These are phyloP conservation scores for Solanum rostratum DNA, from an alignment of 257 asterid genomes.

Conservation along the genomic window DNA sequence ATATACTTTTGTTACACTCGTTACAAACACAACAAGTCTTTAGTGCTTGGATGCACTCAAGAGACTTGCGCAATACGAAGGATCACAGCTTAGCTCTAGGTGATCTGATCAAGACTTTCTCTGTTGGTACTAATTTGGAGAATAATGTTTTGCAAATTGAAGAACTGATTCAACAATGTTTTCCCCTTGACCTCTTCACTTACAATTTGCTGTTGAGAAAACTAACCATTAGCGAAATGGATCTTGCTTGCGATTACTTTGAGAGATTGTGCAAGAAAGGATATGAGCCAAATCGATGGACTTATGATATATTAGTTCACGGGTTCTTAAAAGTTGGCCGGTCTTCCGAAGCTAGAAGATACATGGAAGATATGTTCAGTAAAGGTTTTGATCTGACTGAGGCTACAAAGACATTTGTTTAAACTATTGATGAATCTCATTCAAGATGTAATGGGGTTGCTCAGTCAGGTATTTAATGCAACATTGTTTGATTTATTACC, in stretches of 20 bases:
- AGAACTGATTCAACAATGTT: slow-evolving; percentile 41
- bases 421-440: neutral
- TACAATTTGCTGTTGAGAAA: slow-evolving; percentile 63
- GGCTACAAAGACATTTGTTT: slow-evolving; percentile 10
- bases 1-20: slow-evolving; percentile 56
- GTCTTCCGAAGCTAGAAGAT: slow-evolving; percentile 44
- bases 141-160: slow-evolving; percentile 32
- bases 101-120: slow-evolving; percentile 48
- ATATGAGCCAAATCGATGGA: slow-evolving; percentile 65
- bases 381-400: slow-evolving; percentile 39
- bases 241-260: slow-evolving; percentile 34
- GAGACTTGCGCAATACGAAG: slow-evolving; percentile 18
- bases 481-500: neutral
- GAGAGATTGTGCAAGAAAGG: slow-evolving; percentile 34
- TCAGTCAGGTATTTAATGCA: neutral
- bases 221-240: slow-evolving; percentile 24
- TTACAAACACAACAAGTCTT: slow-evolving; percentile 24
- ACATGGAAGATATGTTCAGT: slow-evolving; percentile 42
- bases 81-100: slow-evolving; percentile 45
- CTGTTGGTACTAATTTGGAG: slow-evolving; percentile 29
- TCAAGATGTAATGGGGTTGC: neutral
- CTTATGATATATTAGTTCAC: slow-evolving; percentile 42
- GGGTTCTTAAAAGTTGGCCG: slow-evolving; percentile 46
- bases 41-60: slow-evolving; percentile 33
- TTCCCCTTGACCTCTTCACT: slow-evolving; percentile 45